Percentiles rank a stretch among this genome's conserved stretches.
Conservation (phyloP, 2,329 filamentous ascomycete species). For the Cercospora sp. region DNA sequence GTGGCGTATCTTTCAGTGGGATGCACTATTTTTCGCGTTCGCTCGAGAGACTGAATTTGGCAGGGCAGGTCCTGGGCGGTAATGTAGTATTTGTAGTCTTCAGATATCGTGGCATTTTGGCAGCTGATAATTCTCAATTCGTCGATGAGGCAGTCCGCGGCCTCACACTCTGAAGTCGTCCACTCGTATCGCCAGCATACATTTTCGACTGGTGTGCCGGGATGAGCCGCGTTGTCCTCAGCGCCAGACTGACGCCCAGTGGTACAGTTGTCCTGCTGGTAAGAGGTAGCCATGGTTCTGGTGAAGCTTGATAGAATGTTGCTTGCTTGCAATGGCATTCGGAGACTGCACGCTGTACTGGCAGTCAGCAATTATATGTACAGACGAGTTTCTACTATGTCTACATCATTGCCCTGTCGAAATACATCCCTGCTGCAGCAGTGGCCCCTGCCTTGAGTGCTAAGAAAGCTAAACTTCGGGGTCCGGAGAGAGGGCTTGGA, state of each 20-base stretch:
- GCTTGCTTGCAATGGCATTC: neutral
- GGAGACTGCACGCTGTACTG: neutral
- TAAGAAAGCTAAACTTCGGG: constrained; percentile 8
- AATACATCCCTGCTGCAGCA: neutral
- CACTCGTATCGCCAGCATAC: constrained; percentile 1
- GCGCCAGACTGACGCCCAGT: neutral
- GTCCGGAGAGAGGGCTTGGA: neutral
- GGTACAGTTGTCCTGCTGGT: neutral
- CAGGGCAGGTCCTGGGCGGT: neutral
- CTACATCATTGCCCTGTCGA: neutral
- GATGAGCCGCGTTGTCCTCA: constrained; percentile 3
- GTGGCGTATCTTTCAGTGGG: neutral
- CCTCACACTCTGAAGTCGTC: constrained; percentile 11
- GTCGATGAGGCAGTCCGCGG: neutral
- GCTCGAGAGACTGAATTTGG: neutral
- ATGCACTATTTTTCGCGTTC: neutral
- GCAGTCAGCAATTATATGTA: constrained; percentile 2
- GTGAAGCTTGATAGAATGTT: constrained; percentile 1
- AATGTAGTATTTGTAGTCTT: neutral
- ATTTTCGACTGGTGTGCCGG: constrained; percentile 6
- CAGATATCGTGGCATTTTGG: constrained; percentile 9
- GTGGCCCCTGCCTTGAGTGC: neutral
- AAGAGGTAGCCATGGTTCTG: constrained; percentile 9
- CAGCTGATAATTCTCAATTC: constrained; percentile 1
- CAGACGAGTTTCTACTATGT: neutral